Evolutionary conservation across 225 moss, liverwort and hornwort genomes (phyloP).

Genomic region (Thuidium tamariscinum): DNA sequence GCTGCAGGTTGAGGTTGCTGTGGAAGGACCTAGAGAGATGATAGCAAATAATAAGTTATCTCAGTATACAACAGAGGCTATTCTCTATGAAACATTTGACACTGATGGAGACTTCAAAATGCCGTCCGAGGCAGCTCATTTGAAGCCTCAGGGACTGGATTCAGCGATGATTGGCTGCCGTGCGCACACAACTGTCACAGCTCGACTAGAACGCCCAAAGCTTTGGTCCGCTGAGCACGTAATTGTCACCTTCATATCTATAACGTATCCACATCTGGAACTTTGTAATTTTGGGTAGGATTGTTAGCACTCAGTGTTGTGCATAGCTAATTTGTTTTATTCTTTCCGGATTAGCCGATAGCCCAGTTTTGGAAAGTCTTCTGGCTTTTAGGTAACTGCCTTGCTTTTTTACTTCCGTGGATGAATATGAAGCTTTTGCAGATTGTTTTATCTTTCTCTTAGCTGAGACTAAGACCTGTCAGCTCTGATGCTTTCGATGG

Average conservation of each 20-base stretch:
- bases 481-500: not conserved
- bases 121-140: constrained; percentile 47
- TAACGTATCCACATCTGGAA: not conserved
- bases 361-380: not conserved
- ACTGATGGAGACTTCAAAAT: constrained; percentile 5
- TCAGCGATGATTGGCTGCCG: constrained; percentile 64
- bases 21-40: constrained; percentile 75
- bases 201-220: constrained; percentile 41
- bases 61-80: constrained; percentile 42
- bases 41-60: constrained; percentile 38
- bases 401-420: not conserved
- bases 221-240: constrained; percentile 98
- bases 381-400: not conserved
- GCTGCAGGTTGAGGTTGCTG: constrained; percentile 65
- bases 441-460: not conserved
- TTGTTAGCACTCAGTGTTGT: not conserved
- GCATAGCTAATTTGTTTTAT: not conserved
- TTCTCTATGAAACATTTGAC: constrained; percentile 57
- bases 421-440: not conserved
- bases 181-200: constrained; percentile 42
- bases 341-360: not conserved
- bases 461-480: not conserved
- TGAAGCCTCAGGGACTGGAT: constrained; percentile 33
- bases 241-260: not conserved
- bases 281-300: not conserved